phyloP scores from a whole-genome alignment of 139 green algal species.

The Axilococcus clingmanii region DNA sequence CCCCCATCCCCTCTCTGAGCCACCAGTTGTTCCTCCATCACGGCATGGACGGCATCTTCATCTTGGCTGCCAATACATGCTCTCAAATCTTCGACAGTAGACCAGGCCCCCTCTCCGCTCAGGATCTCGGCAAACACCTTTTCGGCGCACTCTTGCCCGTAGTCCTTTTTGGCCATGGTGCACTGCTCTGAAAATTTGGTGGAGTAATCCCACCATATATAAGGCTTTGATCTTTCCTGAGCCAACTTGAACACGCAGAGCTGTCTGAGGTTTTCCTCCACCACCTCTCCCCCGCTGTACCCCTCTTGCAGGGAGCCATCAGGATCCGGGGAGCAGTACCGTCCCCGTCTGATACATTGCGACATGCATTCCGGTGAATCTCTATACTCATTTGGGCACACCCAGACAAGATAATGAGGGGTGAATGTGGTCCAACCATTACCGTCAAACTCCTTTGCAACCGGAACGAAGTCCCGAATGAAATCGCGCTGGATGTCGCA shows the following conservation, averaged over 20 bases:
- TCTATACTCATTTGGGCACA: conserved; percentile 48
- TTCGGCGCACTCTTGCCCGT: conserved; percentile 63
- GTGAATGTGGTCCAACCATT: conserved; percentile 63
- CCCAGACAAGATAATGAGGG: conserved; percentile 85
- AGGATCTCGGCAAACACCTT: conserved; percentile 51
- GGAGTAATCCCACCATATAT: conserved; percentile 87
- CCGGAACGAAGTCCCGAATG: conserved; percentile 50
- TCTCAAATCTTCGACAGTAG: conserved; percentile 12
- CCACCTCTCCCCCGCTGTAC: conserved; percentile 55
- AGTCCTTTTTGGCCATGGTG: conserved; percentile 51
- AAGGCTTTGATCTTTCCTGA: conserved; percentile 37
- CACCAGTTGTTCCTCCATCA: conserved; percentile 67
- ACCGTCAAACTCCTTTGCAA: conserved; percentile 54
- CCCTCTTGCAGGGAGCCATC: conserved; percentile 46
- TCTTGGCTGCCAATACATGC: conserved; percentile 47
- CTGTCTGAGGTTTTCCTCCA: conserved; percentile 79
- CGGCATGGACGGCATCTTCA: conserved; percentile 29
- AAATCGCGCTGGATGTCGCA: conserved; percentile 74
- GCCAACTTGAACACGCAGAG: conserved; percentile 76
- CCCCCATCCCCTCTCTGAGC: neutral
- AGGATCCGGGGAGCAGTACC: conserved; percentile 81
- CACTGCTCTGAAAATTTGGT: conserved; percentile 57
- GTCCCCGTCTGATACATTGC: conserved; percentile 73
- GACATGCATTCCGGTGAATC: conserved; percentile 49
- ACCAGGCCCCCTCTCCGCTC: conserved; percentile 29